Conservation (phyloP, 75 land plant species). For the Isoetes taiwanensis region DNA sequence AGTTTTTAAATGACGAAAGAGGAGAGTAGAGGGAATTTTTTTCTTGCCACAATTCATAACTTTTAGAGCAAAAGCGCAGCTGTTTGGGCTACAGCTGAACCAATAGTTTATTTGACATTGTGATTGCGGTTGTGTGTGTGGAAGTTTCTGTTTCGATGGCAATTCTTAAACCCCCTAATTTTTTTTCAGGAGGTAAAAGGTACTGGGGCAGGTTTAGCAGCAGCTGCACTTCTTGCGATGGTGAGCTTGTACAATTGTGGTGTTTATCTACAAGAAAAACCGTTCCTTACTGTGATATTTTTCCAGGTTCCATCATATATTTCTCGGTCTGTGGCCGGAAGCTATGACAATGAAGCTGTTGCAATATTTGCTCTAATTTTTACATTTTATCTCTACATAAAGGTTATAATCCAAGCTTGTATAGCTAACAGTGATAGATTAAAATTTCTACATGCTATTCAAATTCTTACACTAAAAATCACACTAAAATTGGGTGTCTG, state of each 20-base stretch:
- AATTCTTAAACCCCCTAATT: background rate
- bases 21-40: too few species aligned
- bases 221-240: slow-evolving; percentile 85
- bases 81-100: too few species aligned
- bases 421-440: too few species aligned
- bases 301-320: slow-evolving; percentile 94
- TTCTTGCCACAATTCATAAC: too few species aligned
- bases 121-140: background rate
- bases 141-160: background rate
- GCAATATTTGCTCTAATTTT: slow-evolving; percentile 96
- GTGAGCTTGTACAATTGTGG: slow-evolving; percentile 26
- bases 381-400: slow-evolving; percentile 88
- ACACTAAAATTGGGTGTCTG: too few species aligned
- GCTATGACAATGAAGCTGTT: slow-evolving; percentile 99
- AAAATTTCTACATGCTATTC: too few species aligned
- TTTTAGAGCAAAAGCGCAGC: too few species aligned
- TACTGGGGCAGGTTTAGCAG: slow-evolving; percentile 89
- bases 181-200: slow-evolving; percentile 92
- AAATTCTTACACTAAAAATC: too few species aligned
- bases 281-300: background rate
- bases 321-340: slow-evolving; percentile 94
- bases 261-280: background rate
- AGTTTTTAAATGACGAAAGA: too few species aligned
- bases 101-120: too few species aligned
- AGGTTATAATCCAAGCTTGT: too few species aligned